These are phyloP conservation scores for Combretum micranthum DNA, from an alignment of 345 rosid genomes.

Conservation along the genomic window DNA sequence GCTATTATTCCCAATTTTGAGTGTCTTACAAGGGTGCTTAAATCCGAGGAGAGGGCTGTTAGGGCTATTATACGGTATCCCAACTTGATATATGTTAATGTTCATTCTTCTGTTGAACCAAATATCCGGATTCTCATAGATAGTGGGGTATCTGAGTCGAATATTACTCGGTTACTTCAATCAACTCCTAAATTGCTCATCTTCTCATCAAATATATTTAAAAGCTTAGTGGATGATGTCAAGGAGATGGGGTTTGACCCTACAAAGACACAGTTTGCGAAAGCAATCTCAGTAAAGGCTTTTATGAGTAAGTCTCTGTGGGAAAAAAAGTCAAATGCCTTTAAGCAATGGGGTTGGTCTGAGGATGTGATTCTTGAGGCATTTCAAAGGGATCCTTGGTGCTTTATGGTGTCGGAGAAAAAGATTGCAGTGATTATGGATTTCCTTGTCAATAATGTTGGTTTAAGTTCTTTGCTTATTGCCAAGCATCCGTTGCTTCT, in stretches of 20 bases:
- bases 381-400: conserved; percentile 16
- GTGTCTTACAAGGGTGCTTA: conserved; percentile 9
- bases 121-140: conserved; percentile 8
- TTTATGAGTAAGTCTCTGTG: conserved; percentile 9
- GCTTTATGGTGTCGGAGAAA: conserved; percentile 16
- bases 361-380: conserved; percentile 14
- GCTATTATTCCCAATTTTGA: conserved; percentile 20
- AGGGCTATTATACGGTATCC: conserved; percentile 1
- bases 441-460: conserved; percentile 20
- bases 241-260: conserved; percentile 20
- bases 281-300: conserved; percentile 1
- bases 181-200: neutral
- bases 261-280: conserved; percentile 1
- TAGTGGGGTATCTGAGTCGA: conserved; percentile 17
- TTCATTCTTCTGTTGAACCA: neutral
- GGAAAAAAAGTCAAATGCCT: conserved; percentile 11
- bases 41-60: conserved; percentile 9
- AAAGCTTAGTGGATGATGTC: conserved; percentile 10
- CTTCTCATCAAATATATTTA: neutral
- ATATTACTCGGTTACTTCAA: conserved; percentile 1
- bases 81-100: neutral
- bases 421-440: conserved; percentile 18
- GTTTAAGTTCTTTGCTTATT: conserved; percentile 9
- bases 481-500: conserved; percentile 5
- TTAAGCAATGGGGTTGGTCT: conserved; percentile 15